Conservation (phyloP, 1,139 yeast species). For the Debaryomycetaceae sp. region DNA sequence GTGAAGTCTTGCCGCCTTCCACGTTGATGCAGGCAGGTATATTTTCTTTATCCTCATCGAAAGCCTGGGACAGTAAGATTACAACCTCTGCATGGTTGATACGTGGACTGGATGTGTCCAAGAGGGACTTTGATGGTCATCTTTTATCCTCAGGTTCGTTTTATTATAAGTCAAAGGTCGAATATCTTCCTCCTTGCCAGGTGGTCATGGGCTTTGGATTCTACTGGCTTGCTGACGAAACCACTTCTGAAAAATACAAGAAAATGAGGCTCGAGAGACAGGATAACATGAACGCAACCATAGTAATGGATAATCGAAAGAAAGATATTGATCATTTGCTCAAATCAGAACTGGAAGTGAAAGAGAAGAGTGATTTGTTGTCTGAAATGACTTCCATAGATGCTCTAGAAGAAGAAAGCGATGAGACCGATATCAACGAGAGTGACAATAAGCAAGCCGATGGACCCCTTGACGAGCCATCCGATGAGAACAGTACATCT, state of each 20-base stretch:
- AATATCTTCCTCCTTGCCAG: constrained; percentile 74
- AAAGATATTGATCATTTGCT: constrained; percentile 19
- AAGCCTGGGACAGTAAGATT: constrained; percentile 86
- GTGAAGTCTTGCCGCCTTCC: constrained; percentile 70
- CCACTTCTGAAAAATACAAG: constrained; percentile 40
- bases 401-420: constrained; percentile 8
- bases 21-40: constrained; percentile 90
- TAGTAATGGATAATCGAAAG: constrained; percentile 36
- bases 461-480: constrained; percentile 7
- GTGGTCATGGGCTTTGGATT: constrained; percentile 88
- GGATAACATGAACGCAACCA: constrained; percentile 44
- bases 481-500: background rate
- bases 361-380: background rate
- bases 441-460: constrained; percentile 9
- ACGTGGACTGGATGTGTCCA: constrained; percentile 60
- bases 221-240: constrained; percentile 66
- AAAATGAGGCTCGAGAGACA: constrained; percentile 35
- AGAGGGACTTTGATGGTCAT: constrained; percentile 62
- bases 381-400: constrained; percentile 8
- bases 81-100: constrained; percentile 85
- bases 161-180: constrained; percentile 53
- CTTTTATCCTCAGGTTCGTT: constrained; percentile 65
- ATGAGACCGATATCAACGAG: constrained; percentile 9
- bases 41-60: constrained; percentile 73
- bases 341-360: constrained; percentile 6